phyloP scores from a whole-genome alignment of 495 filamentous ascomycete species.

The Trichoderma gamsii region DNA sequence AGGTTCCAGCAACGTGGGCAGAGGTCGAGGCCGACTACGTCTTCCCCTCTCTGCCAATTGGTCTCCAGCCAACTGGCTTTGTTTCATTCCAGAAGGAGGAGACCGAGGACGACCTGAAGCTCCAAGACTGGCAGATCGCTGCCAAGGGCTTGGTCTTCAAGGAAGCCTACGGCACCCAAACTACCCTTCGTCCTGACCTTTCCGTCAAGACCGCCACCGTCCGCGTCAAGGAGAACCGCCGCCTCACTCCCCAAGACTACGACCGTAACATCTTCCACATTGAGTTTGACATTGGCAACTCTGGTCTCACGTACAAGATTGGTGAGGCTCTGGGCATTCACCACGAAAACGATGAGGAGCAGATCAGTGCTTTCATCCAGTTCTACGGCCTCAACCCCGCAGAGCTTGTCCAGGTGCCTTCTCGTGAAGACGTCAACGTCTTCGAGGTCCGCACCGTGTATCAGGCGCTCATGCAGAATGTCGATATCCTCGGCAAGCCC shows the following conservation, averaged over 20 bases:
- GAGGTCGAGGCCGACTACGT: slow-evolving; percentile 55
- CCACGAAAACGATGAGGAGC: slow-evolving; percentile 75
- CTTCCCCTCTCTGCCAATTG: slow-evolving; percentile 46
- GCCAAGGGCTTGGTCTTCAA: slow-evolving; percentile 90
- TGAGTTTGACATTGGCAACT: slow-evolving; percentile 89
- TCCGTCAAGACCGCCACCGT: slow-evolving; percentile 79
- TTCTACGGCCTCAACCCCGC: slow-evolving; percentile 79
- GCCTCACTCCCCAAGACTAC: slow-evolving; percentile 81
- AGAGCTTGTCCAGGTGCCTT: slow-evolving; percentile 83
- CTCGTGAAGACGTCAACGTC: slow-evolving; percentile 68
- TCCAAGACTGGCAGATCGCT: slow-evolving; percentile 71
- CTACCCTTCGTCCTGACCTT: slow-evolving; percentile 75
- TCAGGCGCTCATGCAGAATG: slow-evolving; percentile 85
- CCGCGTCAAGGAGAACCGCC: slow-evolving; percentile 88
- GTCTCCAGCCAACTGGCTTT: slow-evolving; percentile 74
- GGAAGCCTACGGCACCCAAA: slow-evolving; percentile 77
- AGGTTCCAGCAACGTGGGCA: slow-evolving; percentile 73
- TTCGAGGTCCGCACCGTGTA: slow-evolving; percentile 89
- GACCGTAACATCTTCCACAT: slow-evolving; percentile 99
- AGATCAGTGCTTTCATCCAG: slow-evolving; percentile 79
- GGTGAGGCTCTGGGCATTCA: slow-evolving; percentile 98
- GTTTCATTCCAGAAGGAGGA: slow-evolving; percentile 72
- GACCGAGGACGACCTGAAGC: slow-evolving; percentile 52
- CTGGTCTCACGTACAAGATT: slow-evolving; percentile 90
- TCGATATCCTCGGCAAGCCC: slow-evolving; percentile 94